Conservation (phyloP, 352 stramenopile species). For the Pythium utonaiense region DNA sequence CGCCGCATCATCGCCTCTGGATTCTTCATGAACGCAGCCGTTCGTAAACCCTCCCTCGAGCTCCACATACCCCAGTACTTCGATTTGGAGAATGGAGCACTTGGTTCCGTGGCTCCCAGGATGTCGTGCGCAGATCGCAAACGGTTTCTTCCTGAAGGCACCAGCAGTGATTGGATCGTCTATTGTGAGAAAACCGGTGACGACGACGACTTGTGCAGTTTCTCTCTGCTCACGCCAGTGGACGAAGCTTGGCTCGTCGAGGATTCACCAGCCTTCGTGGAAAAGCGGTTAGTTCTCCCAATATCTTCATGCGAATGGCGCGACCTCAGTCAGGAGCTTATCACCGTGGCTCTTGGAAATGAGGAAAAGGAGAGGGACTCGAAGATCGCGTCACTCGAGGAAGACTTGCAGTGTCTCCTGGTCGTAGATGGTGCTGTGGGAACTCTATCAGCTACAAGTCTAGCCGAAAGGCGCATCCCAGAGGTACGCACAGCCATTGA, state of each 20-base stretch:
- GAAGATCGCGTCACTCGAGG: not conserved
- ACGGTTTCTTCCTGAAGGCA: not conserved
- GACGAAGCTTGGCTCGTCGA: not conserved
- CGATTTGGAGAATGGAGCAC: not conserved
- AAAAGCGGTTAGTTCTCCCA: not conserved
- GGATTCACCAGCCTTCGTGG: not conserved
- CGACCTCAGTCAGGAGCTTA: not conserved
- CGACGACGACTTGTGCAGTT: not conserved
- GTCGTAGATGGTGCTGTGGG: not conserved
- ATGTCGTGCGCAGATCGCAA: not conserved
- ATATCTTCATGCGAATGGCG: not conserved
- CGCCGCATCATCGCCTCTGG: not conserved
- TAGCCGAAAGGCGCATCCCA: not conserved
- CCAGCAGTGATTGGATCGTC: not conserved
- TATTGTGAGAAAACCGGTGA: not conserved
- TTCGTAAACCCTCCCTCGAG: not conserved
- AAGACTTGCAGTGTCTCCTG: not conserved
- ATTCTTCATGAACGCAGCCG: not conserved
- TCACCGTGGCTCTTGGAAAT: not conserved
- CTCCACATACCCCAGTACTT: not conserved
- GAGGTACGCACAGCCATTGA: not conserved
- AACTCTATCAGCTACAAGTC: not conserved
- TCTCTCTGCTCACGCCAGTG: not conserved
- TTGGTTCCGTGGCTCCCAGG: not conserved
- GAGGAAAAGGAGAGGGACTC: not conserved